These are phyloP conservation scores for Brassica balearica DNA, from an alignment of 441 rosid genomes.

Conservation along the genomic window DNA sequence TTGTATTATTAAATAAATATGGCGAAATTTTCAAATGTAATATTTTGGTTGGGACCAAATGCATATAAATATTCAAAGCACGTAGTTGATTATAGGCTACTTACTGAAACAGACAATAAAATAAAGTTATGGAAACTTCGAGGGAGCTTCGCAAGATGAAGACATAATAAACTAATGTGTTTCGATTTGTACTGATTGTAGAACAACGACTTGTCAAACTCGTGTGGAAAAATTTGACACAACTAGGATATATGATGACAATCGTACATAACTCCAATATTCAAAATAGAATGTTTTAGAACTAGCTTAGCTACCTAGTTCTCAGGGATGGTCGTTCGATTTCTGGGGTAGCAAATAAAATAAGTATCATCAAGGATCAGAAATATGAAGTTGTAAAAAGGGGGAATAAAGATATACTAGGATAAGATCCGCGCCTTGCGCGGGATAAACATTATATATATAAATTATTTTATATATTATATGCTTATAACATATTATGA, in stretches of 20 bases:
- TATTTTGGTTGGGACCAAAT: not conserved
- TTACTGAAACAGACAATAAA: not conserved
- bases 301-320: not conserved
- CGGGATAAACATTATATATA: no score
- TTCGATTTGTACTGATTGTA: not conserved
- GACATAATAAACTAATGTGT: not conserved
- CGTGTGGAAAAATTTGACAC: conserved; percentile 13
- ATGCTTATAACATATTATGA: no score
- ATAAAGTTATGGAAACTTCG: conserved; percentile 15
- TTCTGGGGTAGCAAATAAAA: not conserved
- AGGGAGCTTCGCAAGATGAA: conserved; percentile 18
- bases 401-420: not conserved
- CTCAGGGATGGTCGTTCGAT: not conserved
- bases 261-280: not conserved
- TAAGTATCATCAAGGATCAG: not conserved
- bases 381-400: not conserved
- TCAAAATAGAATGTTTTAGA: not conserved
- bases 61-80: conserved; percentile 9
- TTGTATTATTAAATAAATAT: not conserved
- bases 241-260: conserved; percentile 17
- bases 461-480: no score
- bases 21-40: not conserved
- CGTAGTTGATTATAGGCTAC: not conserved
- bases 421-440: no score
- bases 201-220: not conserved